Conservation (phyloP, 2,329 filamentous ascomycete species). For the Aureobasidium sp. region DNA sequence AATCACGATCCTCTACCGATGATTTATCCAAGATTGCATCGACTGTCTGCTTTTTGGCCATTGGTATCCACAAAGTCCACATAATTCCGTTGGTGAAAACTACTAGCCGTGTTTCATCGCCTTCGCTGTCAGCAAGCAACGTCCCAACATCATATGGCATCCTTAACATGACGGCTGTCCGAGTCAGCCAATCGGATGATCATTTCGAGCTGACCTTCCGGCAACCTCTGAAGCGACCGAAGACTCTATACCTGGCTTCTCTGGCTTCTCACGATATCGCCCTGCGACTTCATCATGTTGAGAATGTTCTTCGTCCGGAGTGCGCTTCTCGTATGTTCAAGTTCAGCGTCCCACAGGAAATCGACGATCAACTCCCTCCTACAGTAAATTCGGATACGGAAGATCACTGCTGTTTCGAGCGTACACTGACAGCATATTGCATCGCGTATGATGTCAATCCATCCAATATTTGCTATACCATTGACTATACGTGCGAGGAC, state of each 20-base stretch:
- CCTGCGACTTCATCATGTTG: conserved; percentile 52
- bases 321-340: conserved; percentile 58
- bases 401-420: conserved; percentile 55
- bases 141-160: conserved; percentile 49
- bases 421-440: conserved; percentile 63
- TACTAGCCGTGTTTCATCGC: conserved; percentile 46
- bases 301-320: conserved; percentile 58
- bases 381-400: conserved; percentile 49
- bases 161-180: conserved; percentile 53
- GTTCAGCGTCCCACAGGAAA: conserved; percentile 51
- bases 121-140: conserved; percentile 35
- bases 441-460: conserved; percentile 62
- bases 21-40: conserved; percentile 59
- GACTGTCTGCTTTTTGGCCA: conserved; percentile 60
- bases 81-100: conserved; percentile 57
- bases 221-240: conserved; percentile 49
- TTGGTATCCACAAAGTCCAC: conserved; percentile 64
- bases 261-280: conserved; percentile 59
- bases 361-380: conserved; percentile 46
- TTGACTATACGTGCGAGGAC: conserved; percentile 58
- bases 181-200: conserved; percentile 57
- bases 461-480: conserved; percentile 57
- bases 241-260: conserved; percentile 56
- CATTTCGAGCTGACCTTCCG: conserved; percentile 58
- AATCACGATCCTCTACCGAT: conserved; percentile 56